Evolutionary conservation across 176 grass and related monocot genomes (phyloP).

Genomic region (Zoysia japonica): DNA sequence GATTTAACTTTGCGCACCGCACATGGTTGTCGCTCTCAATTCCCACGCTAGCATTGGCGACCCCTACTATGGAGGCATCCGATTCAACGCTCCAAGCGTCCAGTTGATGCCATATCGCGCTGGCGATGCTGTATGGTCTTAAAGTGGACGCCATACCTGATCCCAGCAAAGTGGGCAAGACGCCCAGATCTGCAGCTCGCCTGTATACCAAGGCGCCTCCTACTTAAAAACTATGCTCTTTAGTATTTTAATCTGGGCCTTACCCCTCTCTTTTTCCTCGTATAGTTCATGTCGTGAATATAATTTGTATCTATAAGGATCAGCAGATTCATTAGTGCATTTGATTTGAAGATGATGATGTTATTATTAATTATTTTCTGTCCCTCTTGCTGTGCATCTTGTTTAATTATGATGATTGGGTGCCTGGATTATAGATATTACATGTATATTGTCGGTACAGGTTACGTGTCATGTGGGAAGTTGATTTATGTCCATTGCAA

Average conservation of each 20-base stretch:
- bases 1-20: too few relatives aligned
- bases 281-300: constrained; percentile 9
- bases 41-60: too few relatives aligned
- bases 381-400: not conserved
- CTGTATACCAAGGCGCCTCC: too few relatives aligned
- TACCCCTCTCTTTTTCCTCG: not conserved
- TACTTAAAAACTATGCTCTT: too few relatives aligned
- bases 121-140: too few relatives aligned
- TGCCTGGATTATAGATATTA: constrained; percentile 9
- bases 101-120: too few relatives aligned
- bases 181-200: too few relatives aligned
- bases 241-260: not conserved
- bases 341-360: not conserved
- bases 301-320: not conserved
- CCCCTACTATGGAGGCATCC: too few relatives aligned
- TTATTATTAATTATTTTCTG: not conserved
- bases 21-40: too few relatives aligned
- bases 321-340: not conserved
- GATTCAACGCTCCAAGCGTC: too few relatives aligned
- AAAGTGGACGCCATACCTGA: too few relatives aligned
- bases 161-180: too few relatives aligned
- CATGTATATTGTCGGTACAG: constrained; percentile 42
- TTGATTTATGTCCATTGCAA: constrained; percentile 97
- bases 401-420: not conserved
- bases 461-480: constrained; percentile 61